Evolutionary conservation across 2,329 filamentous ascomycete species (phyloP).

Genomic region (Fusarium kyushuense): DNA sequence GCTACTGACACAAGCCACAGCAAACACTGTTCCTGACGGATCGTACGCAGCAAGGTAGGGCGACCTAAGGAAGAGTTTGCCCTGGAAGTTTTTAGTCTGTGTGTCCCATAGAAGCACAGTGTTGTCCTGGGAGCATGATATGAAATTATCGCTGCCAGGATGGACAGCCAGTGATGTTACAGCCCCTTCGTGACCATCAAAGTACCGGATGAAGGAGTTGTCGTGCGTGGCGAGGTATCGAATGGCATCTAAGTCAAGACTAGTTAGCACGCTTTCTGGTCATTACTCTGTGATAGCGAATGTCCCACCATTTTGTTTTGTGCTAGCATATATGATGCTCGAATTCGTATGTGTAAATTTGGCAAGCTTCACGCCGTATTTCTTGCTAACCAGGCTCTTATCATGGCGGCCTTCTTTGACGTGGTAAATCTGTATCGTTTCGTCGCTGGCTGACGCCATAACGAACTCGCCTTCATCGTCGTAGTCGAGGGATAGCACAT

Average conservation of each 20-base stretch:
- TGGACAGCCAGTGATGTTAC: constrained; percentile 89
- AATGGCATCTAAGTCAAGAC: constrained; percentile 73
- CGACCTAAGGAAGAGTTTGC: constrained; percentile 81
- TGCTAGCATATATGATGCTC: constrained; percentile 94
- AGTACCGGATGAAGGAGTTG: constrained; percentile 96
- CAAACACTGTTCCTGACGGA: constrained; percentile 91
- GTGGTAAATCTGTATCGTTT: constrained; percentile 95
- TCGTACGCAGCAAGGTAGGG: constrained; percentile 91
- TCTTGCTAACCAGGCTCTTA: constrained; percentile 92
- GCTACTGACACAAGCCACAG: constrained; percentile 83
- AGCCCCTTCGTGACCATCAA: constrained; percentile 85
- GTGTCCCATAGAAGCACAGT: constrained; percentile 93
- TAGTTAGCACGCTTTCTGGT: neutral
- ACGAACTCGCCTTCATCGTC: constrained; percentile 94
- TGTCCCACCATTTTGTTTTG: constrained; percentile 83
- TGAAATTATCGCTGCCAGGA: constrained; percentile 88
- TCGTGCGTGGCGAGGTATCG: constrained; percentile 92
- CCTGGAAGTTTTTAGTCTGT: constrained; percentile 81
- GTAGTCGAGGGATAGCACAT: constrained; percentile 92
- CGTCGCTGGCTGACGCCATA: constrained; percentile 91
- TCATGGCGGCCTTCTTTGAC: constrained; percentile 89
- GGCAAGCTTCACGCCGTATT: constrained; percentile 94
- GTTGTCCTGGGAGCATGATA: constrained; percentile 91
- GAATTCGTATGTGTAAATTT: constrained; percentile 93
- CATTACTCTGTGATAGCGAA: neutral